Base-by-base conservation (phyloP, 108 stramenopile species). In the Halocafeteria seosinensis region DNA sequence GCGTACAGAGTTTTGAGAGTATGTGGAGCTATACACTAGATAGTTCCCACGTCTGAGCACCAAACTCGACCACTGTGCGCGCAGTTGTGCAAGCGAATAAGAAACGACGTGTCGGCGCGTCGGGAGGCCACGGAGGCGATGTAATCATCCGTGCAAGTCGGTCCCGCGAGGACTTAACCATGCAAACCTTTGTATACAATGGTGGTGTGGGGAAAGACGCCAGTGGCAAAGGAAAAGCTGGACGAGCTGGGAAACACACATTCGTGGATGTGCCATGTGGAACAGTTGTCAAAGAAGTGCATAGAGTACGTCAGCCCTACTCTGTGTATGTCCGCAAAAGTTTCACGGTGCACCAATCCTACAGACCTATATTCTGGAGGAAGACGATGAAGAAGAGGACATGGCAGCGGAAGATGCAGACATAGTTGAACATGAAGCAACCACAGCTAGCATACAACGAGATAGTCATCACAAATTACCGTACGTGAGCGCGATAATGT, bases 1-100 rank as follows among this genome's bases (percentile, higher is more conserved):
- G 69, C n/a, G 59, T 37, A 2, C 30, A 62, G 23, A 38, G 37
- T 55, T 63, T 64, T 17, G 69, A 63, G 6, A 29, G 2, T 6
- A 17, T 3, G 58, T 2, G 29, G 17, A 8, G n/a, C 24, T 11
- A 1, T 34, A 32, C n/a, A 24, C 1, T 53, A 17, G 42, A 17
- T n/a, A n/a, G 42, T 47, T 17, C 42, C 42, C 42, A 17, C 42
- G n/a, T 47, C 42, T n/a, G 21, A 17, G 21, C 42, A 24, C 4
- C 12, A 8, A 11, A 35, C 42, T 38, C 6, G 4, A 4, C 4
- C 37, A 8, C 28, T 24, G 26, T 4, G 8, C 4, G n/a, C n/a
- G n/a, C n/a, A n/a, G 38, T 2, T 24, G 8, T 63, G 37, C 8
- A 28, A 3, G 37, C 9, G 60, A 23, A 2, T 27, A 23, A 38